Conservation (phyloP, 1,284 basidiomycete genomes). For the Trametes versicolor region DNA sequence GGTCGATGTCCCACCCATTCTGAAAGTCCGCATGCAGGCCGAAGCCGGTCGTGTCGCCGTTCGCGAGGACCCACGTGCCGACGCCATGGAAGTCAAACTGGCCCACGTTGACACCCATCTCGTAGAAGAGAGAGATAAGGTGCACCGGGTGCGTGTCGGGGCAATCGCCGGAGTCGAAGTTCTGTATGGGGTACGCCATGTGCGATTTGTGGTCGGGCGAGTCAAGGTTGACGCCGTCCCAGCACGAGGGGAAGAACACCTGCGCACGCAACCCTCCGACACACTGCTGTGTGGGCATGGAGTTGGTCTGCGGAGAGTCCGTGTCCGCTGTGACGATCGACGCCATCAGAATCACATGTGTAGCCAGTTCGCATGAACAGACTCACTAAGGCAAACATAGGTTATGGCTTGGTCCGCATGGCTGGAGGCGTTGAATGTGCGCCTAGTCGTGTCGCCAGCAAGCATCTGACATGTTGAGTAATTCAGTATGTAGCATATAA, state of each 20-base stretch:
- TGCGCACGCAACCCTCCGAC: conserved; percentile 52
- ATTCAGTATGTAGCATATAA: not conserved
- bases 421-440: conserved; percentile 47
- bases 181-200: conserved; percentile 56
- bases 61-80: conserved; percentile 45
- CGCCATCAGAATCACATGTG: not conserved
- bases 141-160: conserved; percentile 43
- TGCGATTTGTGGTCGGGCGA: conserved; percentile 64
- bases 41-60: conserved; percentile 44
- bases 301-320: conserved; percentile 37
- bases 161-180: conserved; percentile 43
- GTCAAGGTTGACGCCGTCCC: conserved; percentile 56
- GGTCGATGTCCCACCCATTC: conserved; percentile 44
- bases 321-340: conserved; percentile 37
- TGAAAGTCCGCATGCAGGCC: conserved; percentile 47
- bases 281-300: conserved; percentile 43
- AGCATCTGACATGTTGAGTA: conserved; percentile 46
- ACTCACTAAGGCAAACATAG: conserved; percentile 53
- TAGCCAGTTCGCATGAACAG: not conserved
- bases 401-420: conserved; percentile 51
- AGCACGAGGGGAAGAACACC: conserved; percentile 55
- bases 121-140: conserved; percentile 46
- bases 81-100: conserved; percentile 38
- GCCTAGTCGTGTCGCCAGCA: conserved; percentile 48
- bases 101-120: conserved; percentile 37